Evolutionary conservation across 2,329 filamentous ascomycete genomes (phyloP).

Genomic region (Penicillium digitatum): DNA sequence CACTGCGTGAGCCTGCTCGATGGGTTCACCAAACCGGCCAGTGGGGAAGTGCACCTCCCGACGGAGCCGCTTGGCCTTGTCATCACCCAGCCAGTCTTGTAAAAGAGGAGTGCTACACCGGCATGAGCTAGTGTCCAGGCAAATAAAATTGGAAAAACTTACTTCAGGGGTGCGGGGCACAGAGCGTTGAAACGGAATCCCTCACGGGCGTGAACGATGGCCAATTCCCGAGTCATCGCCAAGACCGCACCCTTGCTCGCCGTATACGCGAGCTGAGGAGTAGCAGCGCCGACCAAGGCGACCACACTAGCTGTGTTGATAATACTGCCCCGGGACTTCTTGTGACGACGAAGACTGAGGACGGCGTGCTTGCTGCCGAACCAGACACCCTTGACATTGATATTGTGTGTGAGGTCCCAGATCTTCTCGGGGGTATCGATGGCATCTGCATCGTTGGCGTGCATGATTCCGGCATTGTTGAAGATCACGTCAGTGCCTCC

Average conservation of each 20-base stretch:
- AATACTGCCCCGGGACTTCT: slow-evolving; percentile 74
- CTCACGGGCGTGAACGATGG: slow-evolving; percentile 87
- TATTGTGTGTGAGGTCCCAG: slow-evolving; percentile 89
- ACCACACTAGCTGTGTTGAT: slow-evolving; percentile 93
- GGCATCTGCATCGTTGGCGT: slow-evolving; percentile 73
- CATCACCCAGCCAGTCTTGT: slow-evolving; percentile 90
- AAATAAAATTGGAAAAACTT: slow-evolving; percentile 18
- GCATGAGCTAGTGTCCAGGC: background rate
- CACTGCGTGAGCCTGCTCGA: slow-evolving; percentile 88
- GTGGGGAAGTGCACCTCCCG: slow-evolving; percentile 87
- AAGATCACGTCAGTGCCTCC: slow-evolving; percentile 89
- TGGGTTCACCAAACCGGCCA: slow-evolving; percentile 85
- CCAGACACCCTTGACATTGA: slow-evolving; percentile 99
- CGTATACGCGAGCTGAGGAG: slow-evolving; percentile 87
- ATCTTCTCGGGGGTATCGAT: slow-evolving; percentile 81
- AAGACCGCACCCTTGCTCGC: slow-evolving; percentile 90
- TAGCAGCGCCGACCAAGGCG: slow-evolving; percentile 79
- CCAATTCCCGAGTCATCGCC: slow-evolving; percentile 82
- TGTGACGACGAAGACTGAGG: slow-evolving; percentile 70
- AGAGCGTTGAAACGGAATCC: slow-evolving; percentile 86
- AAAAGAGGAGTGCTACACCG: slow-evolving; percentile 67
- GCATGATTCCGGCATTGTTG: slow-evolving; percentile 98
- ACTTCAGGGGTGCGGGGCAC: slow-evolving; percentile 86
- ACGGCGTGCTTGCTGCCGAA: slow-evolving; percentile 91
- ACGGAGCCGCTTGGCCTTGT: slow-evolving; percentile 72